Conservation (phyloP, 192 early-diverging fungal genomes). For the Backusella macrospora region DNA sequence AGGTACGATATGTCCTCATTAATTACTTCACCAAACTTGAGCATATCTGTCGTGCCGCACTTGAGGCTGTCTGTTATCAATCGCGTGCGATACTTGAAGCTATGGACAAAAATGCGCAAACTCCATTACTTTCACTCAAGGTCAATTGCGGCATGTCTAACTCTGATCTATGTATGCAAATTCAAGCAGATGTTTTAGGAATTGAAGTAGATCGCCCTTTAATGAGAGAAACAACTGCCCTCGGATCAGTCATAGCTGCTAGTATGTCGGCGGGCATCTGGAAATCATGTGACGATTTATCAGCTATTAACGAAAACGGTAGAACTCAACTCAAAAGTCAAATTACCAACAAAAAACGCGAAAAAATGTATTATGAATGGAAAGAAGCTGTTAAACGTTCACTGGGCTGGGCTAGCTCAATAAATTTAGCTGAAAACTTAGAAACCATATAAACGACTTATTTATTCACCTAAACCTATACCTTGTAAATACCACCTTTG, state of each 20-base stretch:
- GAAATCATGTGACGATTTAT: constrained; percentile 53
- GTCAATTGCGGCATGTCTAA: constrained; percentile 93
- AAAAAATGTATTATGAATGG: constrained; percentile 64
- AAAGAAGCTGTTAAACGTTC: constrained; percentile 74
- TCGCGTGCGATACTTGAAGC: constrained; percentile 84
- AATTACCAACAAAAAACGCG: constrained; percentile 56
- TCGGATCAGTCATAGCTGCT: constrained; percentile 91
- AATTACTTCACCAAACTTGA: constrained; percentile 85
- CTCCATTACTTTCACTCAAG: constrained; percentile 69
- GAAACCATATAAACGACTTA: too few relatives aligned
- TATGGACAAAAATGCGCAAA: constrained; percentile 80
- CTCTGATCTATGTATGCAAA: constrained; percentile 90
- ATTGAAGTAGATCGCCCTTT: constrained; percentile 80
- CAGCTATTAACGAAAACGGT: constrained; percentile 49
- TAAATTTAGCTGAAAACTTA: neutral
- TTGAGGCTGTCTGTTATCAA: constrained; percentile 92
- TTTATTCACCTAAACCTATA: neutral
- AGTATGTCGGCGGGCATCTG: constrained; percentile 75
- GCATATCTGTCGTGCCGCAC: constrained; percentile 84
- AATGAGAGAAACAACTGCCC: constrained; percentile 91
- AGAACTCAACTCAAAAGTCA: constrained; percentile 45
- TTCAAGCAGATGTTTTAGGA: constrained; percentile 84
- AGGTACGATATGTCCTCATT: constrained; percentile 82
- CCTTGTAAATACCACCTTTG: neutral
- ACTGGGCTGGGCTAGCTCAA: constrained; percentile 53